These are phyloP conservation scores for Amanita phalloides DNA, from an alignment of 768 basidiomycete genomes.

Conservation along the genomic window DNA sequence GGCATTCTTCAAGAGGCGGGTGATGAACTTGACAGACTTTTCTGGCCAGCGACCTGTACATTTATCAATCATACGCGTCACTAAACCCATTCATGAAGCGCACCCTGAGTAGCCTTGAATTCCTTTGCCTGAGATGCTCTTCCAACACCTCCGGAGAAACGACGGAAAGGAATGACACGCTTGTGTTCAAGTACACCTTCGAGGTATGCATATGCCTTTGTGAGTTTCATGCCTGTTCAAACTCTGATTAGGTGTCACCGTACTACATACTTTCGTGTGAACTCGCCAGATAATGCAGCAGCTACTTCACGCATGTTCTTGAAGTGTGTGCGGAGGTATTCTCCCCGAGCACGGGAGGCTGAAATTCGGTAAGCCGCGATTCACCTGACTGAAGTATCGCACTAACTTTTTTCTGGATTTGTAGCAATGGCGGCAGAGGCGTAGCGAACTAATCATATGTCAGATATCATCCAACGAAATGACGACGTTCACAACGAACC, in stretches of 20 bases:
- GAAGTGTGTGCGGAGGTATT: slow-evolving; percentile 99
- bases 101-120: slow-evolving; percentile 94
- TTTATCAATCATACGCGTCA: background rate
- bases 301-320: slow-evolving; percentile 99
- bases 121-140: slow-evolving; percentile 92
- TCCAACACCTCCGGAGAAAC: slow-evolving; percentile 92
- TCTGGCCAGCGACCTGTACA: slow-evolving; percentile 95
- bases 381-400: background rate
- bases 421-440: slow-evolving; percentile 76
- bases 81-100: slow-evolving; percentile 16
- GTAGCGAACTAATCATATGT: slow-evolving; percentile 67
- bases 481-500: slow-evolving; percentile 32
- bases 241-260: background rate
- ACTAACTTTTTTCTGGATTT: slow-evolving; percentile 94
- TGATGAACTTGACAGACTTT: slow-evolving; percentile 95
- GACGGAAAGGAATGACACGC: slow-evolving; percentile 91
- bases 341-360: slow-evolving; percentile 90
- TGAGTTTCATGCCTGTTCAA: slow-evolving; percentile 71
- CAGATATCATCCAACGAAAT: slow-evolving; percentile 10
- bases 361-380: slow-evolving; percentile 14
- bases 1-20: slow-evolving; percentile 93
- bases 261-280: background rate
- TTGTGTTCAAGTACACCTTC: slow-evolving; percentile 94
- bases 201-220: slow-evolving; percentile 93
- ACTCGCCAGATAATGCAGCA: slow-evolving; percentile 80